Evolutionary conservation across 148 eudicot genomes (phyloP).

Genomic region (Rhododendron mucronatum): DNA sequence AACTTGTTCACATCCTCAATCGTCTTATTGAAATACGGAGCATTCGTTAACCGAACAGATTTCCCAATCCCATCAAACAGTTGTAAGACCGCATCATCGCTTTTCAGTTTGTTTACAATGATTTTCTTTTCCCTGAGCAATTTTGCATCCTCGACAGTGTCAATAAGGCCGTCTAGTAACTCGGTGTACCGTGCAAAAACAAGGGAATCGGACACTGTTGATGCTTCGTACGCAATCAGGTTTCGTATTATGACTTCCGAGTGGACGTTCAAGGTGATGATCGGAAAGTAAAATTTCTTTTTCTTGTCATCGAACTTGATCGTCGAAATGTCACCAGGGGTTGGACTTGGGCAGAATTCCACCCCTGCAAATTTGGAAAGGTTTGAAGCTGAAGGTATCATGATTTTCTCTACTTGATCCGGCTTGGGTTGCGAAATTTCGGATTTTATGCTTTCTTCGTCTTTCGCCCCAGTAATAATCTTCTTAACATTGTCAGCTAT

Average conservation of each 20-base stretch:
- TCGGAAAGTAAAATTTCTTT: constrained; percentile 8
- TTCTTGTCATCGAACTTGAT: neutral
- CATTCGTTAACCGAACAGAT: constrained; percentile 23
- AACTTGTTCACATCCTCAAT: constrained; percentile 29
- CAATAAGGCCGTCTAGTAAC: constrained; percentile 41
- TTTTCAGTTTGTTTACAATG: constrained; percentile 20
- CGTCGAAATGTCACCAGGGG: neutral
- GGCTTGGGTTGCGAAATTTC: neutral
- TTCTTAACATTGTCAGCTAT: constrained; percentile 6
- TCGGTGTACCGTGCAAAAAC: constrained; percentile 38
- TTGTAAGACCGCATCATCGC: constrained; percentile 23
- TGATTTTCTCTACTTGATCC: constrained; percentile 32
- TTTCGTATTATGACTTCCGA: constrained; percentile 14
- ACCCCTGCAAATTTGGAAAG: constrained; percentile 26
- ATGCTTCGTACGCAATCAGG: constrained; percentile 39
- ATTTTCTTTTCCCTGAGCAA: constrained; percentile 28
- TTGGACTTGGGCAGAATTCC: constrained; percentile 12
- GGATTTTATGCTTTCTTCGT: neutral
- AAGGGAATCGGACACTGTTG: constrained; percentile 10
- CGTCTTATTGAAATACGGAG: constrained; percentile 20
- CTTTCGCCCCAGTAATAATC: neutral
- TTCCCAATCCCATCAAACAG: constrained; percentile 48
- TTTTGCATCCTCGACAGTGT: constrained; percentile 27
- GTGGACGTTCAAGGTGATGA: neutral
- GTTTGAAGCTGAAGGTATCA: constrained; percentile 35